Conservation (phyloP, 1,284 basidiomycete species). For the Ganoderma lucidum region DNA sequence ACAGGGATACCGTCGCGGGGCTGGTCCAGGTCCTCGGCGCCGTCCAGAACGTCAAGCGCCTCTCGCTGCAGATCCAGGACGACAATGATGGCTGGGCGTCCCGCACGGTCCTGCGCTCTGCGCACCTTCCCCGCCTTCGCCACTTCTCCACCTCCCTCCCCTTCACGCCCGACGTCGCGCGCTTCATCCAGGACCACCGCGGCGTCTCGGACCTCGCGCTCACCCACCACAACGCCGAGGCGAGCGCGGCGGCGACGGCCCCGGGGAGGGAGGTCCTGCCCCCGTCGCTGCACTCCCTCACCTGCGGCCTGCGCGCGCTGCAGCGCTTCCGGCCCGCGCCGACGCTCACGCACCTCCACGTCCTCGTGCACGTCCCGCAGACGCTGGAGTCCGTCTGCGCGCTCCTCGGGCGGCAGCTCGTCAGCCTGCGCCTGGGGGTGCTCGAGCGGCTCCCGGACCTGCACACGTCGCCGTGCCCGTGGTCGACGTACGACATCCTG, state of each 20-base stretch:
- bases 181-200: conserved; percentile 1
- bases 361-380: conserved; percentile 13
- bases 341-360: conserved; percentile 18
- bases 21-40: neutral
- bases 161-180: neutral
- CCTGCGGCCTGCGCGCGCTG: conserved; percentile 7
- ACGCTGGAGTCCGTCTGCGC: conserved; percentile 14
- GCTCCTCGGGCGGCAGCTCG: conserved; percentile 12
- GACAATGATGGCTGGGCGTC: neutral
- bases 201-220: neutral
- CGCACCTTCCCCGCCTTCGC: conserved; percentile 10
- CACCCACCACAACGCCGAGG: neutral
- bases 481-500: conserved; percentile 18
- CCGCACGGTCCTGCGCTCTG: neutral
- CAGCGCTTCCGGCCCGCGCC: conserved; percentile 2
- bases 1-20: neutral
- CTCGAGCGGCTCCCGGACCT: conserved; percentile 17
- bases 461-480: conserved; percentile 12
- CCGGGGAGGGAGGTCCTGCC: neutral
- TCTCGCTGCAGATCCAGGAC: conserved; percentile 15
- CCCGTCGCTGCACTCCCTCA: conserved; percentile 12
- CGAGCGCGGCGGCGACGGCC: neutral
- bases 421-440: conserved; percentile 20
- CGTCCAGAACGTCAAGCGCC: conserved; percentile 14
- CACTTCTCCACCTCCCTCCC: neutral